These are phyloP conservation scores for Ascobolus immersus DNA, from an alignment of 495 filamentous ascomycete genomes.

Conservation along the genomic window DNA sequence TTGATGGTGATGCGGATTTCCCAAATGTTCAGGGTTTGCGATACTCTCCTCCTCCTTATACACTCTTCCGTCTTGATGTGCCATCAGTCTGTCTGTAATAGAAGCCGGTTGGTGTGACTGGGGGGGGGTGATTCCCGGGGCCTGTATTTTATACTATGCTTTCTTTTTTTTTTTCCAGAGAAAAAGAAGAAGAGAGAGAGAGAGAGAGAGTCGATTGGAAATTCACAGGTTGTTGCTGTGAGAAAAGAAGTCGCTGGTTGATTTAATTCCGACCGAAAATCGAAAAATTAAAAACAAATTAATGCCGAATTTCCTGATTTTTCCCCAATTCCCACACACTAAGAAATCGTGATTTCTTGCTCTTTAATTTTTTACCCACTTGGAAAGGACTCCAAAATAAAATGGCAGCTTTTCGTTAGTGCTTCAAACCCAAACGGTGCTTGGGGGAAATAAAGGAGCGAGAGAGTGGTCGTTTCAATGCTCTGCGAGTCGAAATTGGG, in stretches of 20 bases:
- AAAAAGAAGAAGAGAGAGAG: constrained; percentile 4
- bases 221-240: constrained; percentile 22
- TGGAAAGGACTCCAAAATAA: too few relatives aligned
- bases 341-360: too few relatives aligned
- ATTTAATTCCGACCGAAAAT: too few relatives aligned
- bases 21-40: constrained; percentile 16
- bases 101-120: constrained; percentile 8
- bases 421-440: neutral
- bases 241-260: neutral
- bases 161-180: constrained; percentile 3
- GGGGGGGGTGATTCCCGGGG: neutral
- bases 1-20: constrained; percentile 11
- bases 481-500: neutral
- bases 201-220: constrained; percentile 32
- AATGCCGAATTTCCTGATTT: too few relatives aligned
- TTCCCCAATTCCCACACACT: too few relatives aligned
- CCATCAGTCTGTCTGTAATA: constrained; percentile 7
- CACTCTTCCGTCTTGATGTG: constrained; percentile 14
- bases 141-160: constrained; percentile 3
- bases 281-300: too few relatives aligned
- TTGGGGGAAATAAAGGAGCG: neutral
- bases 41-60: constrained; percentile 20
- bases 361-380: too few relatives aligned
- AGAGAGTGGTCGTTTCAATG: neutral
- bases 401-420: too few relatives aligned